A percentile compares a stretch with the other conserved stretches of the same genome.
Evolutionary conservation across 192 early-diverging fungal genomes (phyloP).

Genomic region (Spinellus fusiger): DNA sequence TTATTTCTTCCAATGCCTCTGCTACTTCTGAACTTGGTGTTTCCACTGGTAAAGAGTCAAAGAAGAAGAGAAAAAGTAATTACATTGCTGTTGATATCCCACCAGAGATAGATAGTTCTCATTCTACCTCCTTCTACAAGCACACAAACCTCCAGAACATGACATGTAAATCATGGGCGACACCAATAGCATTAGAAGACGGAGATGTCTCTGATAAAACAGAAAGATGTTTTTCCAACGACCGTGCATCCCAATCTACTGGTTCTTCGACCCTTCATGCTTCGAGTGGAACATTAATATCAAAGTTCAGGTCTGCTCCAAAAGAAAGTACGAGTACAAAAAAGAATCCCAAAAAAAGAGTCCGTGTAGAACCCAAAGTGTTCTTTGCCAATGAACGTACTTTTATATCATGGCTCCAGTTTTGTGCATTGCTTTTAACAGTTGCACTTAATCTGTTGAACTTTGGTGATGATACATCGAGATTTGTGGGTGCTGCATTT

Average conservation of each 20-base stretch:
- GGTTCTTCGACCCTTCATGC: not conserved
- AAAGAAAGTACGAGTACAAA: conserved; percentile 6
- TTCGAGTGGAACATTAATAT: conserved; percentile 2
- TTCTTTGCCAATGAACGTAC: conserved; percentile 89
- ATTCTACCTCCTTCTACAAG: too few species aligned
- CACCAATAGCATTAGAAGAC: too few species aligned
- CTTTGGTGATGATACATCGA: conserved; percentile 52
- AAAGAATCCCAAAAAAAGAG: conserved; percentile 33
- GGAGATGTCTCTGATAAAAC: not conserved
- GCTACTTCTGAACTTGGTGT: not conserved
- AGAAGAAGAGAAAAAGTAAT: not conserved
- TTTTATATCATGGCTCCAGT: conserved; percentile 80
- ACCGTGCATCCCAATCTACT: not conserved
- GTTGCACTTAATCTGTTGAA: conserved; percentile 71
- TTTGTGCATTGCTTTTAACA: conserved; percentile 62
- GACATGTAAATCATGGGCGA: too few species aligned
- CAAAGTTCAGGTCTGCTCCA: too few species aligned
- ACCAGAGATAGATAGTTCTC: not conserved
- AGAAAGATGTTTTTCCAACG: not conserved
- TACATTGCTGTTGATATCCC: not conserved
- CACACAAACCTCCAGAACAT: too few species aligned
- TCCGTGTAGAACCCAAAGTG: conserved; percentile 79
- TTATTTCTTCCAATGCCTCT: not conserved
- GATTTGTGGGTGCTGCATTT: conserved; percentile 51
- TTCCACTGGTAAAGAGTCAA: not conserved